Percentiles rank a stretch among this genome's conserved stretches.
phyloP scores from a whole-genome alignment of 2,329 filamentous ascomycete genomes.

The Claviceps spartinae region DNA sequence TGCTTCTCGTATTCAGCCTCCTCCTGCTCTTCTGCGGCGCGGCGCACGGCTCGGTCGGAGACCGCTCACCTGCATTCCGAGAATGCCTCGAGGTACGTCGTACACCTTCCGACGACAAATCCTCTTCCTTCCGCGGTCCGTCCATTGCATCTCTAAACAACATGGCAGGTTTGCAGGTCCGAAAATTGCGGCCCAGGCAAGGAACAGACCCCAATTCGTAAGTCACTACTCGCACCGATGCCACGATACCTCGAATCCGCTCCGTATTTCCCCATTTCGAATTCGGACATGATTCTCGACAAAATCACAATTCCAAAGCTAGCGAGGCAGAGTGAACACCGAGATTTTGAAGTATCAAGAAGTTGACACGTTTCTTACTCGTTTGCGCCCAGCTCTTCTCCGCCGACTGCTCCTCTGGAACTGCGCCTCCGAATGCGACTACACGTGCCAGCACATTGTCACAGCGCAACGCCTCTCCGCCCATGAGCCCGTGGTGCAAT shows the following conservation, averaged over 20 bases:
- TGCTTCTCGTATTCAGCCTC: constrained; percentile 21
- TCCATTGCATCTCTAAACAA: background rate
- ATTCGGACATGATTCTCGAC: no score
- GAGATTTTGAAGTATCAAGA: no score
- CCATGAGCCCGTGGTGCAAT: constrained; percentile 66
- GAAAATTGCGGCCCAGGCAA: constrained; percentile 64
- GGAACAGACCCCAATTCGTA: constrained; percentile 53
- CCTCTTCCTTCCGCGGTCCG: background rate
- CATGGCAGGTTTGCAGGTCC: constrained; percentile 54
- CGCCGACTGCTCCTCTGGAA: constrained; percentile 83
- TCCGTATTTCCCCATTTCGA: no score
- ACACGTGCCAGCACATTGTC: constrained; percentile 89
- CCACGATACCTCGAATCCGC: no score
- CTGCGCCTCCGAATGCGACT: constrained; percentile 91
- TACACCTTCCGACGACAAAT: background rate
- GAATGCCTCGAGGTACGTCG: constrained; percentile 63
- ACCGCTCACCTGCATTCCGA: constrained; percentile 74
- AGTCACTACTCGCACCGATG: constrained; percentile 17
- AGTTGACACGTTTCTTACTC: background rate
- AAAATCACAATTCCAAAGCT: no score
- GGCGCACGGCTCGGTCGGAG: constrained; percentile 64
- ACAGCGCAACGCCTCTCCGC: constrained; percentile 56
- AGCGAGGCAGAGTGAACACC: no score
- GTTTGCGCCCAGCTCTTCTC: constrained; percentile 49
- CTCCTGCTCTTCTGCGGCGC: constrained; percentile 27